Percentiles rank a stretch among this genome's conserved stretches.
phyloP scores from a whole-genome alignment of 2,329 filamentous ascomycete species.

The Pyrenophora seminiperda region DNA sequence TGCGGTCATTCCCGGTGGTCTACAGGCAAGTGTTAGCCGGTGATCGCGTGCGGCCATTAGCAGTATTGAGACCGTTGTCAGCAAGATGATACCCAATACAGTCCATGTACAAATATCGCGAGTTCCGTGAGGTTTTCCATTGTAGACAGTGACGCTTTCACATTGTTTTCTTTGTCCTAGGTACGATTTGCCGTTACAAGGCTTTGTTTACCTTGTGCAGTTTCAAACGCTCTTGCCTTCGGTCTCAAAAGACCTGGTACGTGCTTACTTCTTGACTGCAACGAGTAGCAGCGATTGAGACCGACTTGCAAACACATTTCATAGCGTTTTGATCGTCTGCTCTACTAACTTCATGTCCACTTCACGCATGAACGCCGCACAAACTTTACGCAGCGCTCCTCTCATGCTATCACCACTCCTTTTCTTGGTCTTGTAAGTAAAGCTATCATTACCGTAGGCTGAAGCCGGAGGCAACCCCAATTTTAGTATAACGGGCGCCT shows the following conservation, averaged over 20 bases:
- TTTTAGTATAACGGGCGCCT: too few relatives aligned
- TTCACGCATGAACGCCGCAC: background rate
- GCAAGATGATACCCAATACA: too few relatives aligned
- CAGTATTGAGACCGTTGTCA: too few relatives aligned
- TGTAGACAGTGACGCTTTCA: background rate
- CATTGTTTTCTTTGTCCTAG: background rate
- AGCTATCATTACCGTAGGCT: too few relatives aligned
- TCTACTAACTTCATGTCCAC: background rate
- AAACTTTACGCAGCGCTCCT: background rate
- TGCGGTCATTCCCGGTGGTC: too few relatives aligned
- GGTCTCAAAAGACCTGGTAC: constrained; percentile 8
- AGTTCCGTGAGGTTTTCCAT: too few relatives aligned
- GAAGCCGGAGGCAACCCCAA: too few relatives aligned
- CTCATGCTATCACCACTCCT: background rate
- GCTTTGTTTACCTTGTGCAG: background rate
- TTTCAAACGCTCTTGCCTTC: constrained; percentile 9
- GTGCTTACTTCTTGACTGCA: constrained; percentile 8
- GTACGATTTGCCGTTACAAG: background rate
- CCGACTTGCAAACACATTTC: background rate
- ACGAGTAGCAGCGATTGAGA: constrained; percentile 7
- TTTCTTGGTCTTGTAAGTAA: background rate
- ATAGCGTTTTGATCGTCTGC: background rate
- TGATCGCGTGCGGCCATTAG: too few relatives aligned
- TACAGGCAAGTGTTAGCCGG: too few relatives aligned
- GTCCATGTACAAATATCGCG: too few relatives aligned